Conservation (phyloP, 805 yeast genomes). For the Zygotorulaspora florentina region DNA sequence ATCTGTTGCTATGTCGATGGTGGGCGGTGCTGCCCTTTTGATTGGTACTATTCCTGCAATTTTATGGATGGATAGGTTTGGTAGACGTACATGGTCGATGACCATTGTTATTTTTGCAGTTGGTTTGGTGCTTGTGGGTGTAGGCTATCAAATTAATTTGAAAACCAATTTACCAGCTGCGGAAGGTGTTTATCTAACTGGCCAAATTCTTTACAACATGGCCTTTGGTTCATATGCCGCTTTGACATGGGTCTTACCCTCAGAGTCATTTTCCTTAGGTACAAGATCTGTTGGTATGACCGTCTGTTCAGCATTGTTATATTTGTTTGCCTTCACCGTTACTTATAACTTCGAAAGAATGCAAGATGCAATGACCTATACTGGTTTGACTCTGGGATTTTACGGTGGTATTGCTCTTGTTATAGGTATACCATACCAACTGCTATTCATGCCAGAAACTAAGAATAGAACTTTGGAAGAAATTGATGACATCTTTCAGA, state of each 20-base stretch:
- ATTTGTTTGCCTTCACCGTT: slow-evolving; percentile 40
- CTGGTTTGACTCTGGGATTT: slow-evolving; percentile 62
- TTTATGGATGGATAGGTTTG: slow-evolving; percentile 52
- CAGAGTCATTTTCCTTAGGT: slow-evolving; percentile 57
- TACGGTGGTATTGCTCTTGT: slow-evolving; percentile 50
- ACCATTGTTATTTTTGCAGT: slow-evolving; percentile 55
- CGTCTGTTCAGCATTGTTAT: slow-evolving; percentile 49
- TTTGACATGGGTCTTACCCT: slow-evolving; percentile 65
- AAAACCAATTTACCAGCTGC: slow-evolving; percentile 43
- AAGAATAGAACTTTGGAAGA: slow-evolving; percentile 69
- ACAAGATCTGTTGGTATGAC: slow-evolving; percentile 66
- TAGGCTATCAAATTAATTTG: slow-evolving; percentile 45
- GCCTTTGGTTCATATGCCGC: slow-evolving; percentile 66
- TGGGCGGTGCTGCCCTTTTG: slow-evolving; percentile 61
- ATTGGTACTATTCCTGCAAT: slow-evolving; percentile 66
- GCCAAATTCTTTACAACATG: slow-evolving; percentile 58
- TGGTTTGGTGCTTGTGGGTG: slow-evolving; percentile 58
- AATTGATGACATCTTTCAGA: slow-evolving; percentile 42
- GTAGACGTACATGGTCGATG: slow-evolving; percentile 57
- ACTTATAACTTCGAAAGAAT: slow-evolving; percentile 59
- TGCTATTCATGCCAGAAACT: slow-evolving; percentile 65
- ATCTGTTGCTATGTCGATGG: slow-evolving; percentile 62
- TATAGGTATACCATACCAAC: slow-evolving; percentile 50
- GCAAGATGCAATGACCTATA: slow-evolving; percentile 53
- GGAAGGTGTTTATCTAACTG: slow-evolving; percentile 57